These are phyloP conservation scores for Colletotrichum ledebouriae DNA, from an alignment of 2,329 filamentous ascomycete species.

Conservation along the genomic window DNA sequence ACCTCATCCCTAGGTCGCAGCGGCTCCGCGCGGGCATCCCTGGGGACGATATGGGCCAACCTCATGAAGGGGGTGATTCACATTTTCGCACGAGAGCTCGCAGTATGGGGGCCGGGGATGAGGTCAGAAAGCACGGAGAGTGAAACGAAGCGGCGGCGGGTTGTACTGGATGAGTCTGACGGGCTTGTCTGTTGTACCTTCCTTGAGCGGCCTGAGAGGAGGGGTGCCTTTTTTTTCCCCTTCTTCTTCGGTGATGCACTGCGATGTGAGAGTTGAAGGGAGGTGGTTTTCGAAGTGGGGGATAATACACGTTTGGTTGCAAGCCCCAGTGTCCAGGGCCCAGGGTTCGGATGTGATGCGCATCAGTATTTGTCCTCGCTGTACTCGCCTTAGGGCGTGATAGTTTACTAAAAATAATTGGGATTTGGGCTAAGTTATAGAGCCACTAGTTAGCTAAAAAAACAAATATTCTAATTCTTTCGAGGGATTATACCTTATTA, in stretches of 20 bases:
- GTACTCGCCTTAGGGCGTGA: too few relatives aligned
- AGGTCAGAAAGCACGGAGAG: too few relatives aligned
- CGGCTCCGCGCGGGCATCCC: constrained; percentile 22
- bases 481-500: too few relatives aligned
- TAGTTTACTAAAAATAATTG: too few relatives aligned
- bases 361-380: too few relatives aligned
- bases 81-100: background rate
- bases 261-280: background rate
- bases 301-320: background rate
- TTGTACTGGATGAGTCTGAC: background rate
- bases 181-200: too few relatives aligned
- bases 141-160: background rate
- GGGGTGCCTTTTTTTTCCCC: too few relatives aligned
- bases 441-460: too few relatives aligned
- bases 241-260: too few relatives aligned
- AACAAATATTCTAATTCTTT: too few relatives aligned
- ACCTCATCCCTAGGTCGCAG: constrained; percentile 9
- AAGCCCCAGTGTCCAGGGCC: background rate
- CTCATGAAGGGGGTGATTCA: background rate
- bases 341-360: constrained; percentile 7
- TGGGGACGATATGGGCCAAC: background rate
- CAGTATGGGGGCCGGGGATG: background rate
- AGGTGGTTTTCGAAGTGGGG: background rate
- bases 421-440: too few relatives aligned
- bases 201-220: too few relatives aligned